phyloP scores from a whole-genome alignment of 1,139 yeast genomes.

The Lodderomyces metapsilosis region DNA sequence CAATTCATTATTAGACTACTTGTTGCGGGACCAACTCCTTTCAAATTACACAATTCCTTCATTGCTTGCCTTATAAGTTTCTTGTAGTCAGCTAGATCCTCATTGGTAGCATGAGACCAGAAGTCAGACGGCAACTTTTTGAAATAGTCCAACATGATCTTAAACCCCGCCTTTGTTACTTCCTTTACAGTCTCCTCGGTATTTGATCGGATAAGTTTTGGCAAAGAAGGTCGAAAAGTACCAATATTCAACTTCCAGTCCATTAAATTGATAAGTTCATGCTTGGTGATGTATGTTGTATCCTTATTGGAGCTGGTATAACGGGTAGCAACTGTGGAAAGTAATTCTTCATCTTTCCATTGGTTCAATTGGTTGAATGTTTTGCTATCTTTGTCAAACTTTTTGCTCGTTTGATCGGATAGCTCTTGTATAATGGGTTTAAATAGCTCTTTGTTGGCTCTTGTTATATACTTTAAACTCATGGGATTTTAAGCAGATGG shows the following conservation, averaged over 20 bases:
- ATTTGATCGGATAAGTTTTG: conserved; percentile 41
- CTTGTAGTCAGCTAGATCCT: conserved; percentile 17
- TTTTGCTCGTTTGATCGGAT: conserved; percentile 17
- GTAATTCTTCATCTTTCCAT: conserved; percentile 34
- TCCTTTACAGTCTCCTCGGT: conserved; percentile 24
- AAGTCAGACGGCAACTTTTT: conserved; percentile 8
- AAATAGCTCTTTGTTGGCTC: conserved; percentile 12
- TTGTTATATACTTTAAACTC: conserved; percentile 8
- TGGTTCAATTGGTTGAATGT: conserved; percentile 33
- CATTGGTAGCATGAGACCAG: conserved; percentile 4
- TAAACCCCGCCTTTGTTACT: conserved; percentile 30
- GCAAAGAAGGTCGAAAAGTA: conserved; percentile 44
- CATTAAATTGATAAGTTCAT: conserved; percentile 40
- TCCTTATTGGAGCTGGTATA: conserved; percentile 16
- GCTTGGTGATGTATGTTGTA: conserved; percentile 29
- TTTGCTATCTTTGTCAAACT: conserved; percentile 20
- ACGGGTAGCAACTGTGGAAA: conserved; percentile 21
- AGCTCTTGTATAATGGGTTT: conserved; percentile 13
- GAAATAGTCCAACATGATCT: conserved; percentile 20
- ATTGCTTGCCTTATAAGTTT: conserved; percentile 23
- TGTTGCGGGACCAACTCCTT: conserved; percentile 54
- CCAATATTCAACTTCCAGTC: conserved; percentile 54
- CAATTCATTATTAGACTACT: conserved; percentile 44
- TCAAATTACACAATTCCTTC: conserved; percentile 31
- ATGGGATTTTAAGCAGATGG: too few species aligned